Conservation (phyloP, 345 rosid species). For the Corchorus olitorius region DNA sequence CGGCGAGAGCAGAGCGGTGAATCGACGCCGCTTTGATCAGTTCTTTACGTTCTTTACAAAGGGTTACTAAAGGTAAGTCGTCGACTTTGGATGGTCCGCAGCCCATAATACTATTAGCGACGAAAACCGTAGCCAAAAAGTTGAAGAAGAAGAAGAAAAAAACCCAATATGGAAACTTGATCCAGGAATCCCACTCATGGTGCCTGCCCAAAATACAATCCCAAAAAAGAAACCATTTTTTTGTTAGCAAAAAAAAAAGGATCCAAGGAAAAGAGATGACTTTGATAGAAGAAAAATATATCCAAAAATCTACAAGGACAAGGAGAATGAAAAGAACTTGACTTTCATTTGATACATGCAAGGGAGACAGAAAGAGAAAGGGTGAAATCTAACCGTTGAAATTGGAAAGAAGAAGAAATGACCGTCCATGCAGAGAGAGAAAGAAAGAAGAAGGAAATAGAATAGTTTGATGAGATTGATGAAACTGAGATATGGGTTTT, state of each 20-base stretch:
- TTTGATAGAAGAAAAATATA: slow-evolving; percentile 27
- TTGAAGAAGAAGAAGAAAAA: neutral
- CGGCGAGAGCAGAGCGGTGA: slow-evolving; percentile 79
- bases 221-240: slow-evolving; percentile 30
- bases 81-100: slow-evolving; percentile 92
- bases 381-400: slow-evolving; percentile 48
- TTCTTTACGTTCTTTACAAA: slow-evolving; percentile 78
- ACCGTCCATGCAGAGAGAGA: slow-evolving; percentile 42
- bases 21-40: slow-evolving; percentile 68
- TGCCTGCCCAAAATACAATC: slow-evolving; percentile 20
- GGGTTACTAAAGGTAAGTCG: slow-evolving; percentile 66
- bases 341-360: neutral
- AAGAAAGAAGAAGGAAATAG: neutral
- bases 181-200: slow-evolving; percentile 26
- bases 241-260: slow-evolving; percentile 15
- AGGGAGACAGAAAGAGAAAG: neutral
- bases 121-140: slow-evolving; percentile 13
- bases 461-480: slow-evolving; percentile 20
- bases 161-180: slow-evolving; percentile 8
- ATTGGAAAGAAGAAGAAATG: slow-evolving; percentile 26
- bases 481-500: slow-evolving; percentile 33
- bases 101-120: slow-evolving; percentile 55
- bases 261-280: slow-evolving; percentile 20
- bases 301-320: slow-evolving; percentile 5
- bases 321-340: neutral